Base-by-base conservation (phyloP, 2,329 filamentous ascomycete species). In the Talaromyces sp. region DNA sequence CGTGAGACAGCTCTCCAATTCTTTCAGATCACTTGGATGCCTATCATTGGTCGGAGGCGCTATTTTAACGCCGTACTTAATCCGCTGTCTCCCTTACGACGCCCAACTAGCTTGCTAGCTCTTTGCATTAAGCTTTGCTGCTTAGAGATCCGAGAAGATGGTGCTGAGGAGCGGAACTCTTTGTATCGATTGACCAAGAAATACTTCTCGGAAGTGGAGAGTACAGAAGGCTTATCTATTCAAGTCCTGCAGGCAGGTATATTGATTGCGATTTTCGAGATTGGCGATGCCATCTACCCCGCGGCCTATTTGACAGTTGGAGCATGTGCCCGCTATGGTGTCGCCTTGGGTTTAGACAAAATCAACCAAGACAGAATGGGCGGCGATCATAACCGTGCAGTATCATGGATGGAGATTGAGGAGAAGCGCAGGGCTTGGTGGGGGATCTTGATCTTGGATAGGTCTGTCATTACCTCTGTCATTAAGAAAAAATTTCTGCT, bases 161-260 rank as follows among this genome's bases (percentile, higher is more conserved):
- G 9, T 9, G 35, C 7, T 11, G n/a, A 27, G 8, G 47, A 62
- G 60, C 49, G 60, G 24, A 45, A 7, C 16, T 62, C 27, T 6
- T 45, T 62, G 22, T 56, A 62, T 56, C 35, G n/a, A 56, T 35
- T 62, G 33, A 24, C 22, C 37, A 62, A 62, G 49, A 45, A 24
- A 45, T 62, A 56, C 37, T 62, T 56, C 35, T 62, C 49, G 8
- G 60, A 62, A 62, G 60, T 62, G 49, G 49, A 62, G 60, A 56
- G 39, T 35, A 62, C 60, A 56, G 60, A 62, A 47, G 49, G 22
- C 10, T n/a, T 62, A n/a, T 56, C 49, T 62, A 31, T 62, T 14
- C 35, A 62, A 45, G 27, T 62, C 2, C 60, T 62, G 14, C 60
- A 62, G 37, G 60, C 60, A 24, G 50, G 50, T n/a, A 45, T 62